Percentiles rank a stretch among this genome's conserved stretches.
Conservation (phyloP, 768 basidiomycete genomes). For the Strobilomyces dryophilus region DNA sequence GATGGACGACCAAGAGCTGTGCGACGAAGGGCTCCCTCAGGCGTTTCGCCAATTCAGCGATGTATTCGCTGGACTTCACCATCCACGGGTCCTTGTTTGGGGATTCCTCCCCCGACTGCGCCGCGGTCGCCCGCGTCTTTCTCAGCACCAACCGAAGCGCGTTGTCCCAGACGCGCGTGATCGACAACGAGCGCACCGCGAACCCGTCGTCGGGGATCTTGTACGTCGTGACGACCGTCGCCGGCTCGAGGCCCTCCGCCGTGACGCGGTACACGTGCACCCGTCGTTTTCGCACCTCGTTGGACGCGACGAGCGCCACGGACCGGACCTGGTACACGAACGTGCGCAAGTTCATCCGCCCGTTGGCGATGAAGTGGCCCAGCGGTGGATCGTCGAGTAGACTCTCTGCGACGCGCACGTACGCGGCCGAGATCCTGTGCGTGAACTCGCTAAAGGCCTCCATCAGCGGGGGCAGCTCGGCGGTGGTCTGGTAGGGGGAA, state of each 20-base stretch:
- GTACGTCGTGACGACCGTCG: conserved; percentile 13
- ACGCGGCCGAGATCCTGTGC: conserved; percentile 12
- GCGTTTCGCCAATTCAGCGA: conserved; percentile 7
- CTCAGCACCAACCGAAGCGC: conserved; percentile 9
- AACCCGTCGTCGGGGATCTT: conserved; percentile 2
- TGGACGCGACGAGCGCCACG: conserved; percentile 4
- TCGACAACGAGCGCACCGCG: conserved; percentile 9
- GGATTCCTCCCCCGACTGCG: neutral
- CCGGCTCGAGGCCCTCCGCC: conserved; percentile 16
- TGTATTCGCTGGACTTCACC: conserved; percentile 10
- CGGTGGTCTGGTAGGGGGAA: neutral
- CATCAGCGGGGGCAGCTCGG: conserved; percentile 4
- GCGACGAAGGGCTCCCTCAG: conserved; percentile 22
- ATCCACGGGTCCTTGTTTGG: conserved; percentile 12
- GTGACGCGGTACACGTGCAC: conserved; percentile 18
- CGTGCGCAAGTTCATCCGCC: conserved; percentile 25
- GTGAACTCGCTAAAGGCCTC: conserved; percentile 13
- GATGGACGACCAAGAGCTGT: conserved; percentile 20
- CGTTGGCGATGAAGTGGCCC: conserved; percentile 29
- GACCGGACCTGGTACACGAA: conserved; percentile 23
- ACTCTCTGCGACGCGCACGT: conserved; percentile 15
- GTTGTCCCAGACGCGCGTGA: conserved; percentile 25
- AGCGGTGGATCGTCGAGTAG: conserved; percentile 23
- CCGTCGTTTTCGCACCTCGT: conserved; percentile 9
- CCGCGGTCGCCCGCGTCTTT: neutral